These are phyloP conservation scores for Euclidium syriacum DNA, from an alignment of 345 rosid species.

Conservation along the genomic window DNA sequence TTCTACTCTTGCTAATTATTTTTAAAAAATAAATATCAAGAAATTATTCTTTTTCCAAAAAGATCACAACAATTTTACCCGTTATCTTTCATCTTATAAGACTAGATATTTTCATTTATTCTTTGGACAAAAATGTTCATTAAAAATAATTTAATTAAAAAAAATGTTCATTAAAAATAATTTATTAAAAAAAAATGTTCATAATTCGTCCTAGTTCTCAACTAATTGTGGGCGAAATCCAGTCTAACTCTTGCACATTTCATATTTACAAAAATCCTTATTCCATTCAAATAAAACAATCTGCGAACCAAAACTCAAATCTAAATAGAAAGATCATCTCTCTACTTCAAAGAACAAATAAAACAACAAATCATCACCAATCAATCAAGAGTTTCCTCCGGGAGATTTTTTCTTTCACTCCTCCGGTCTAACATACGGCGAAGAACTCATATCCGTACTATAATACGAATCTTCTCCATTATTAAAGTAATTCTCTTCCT, in stretches of 20 bases:
- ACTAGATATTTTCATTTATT: not conserved
- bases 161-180: no score
- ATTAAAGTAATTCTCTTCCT: conserved; percentile 65
- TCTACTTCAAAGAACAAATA: not conserved
- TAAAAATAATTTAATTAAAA: no score
- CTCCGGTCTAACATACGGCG: conserved; percentile 41
- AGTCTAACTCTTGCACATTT: no score
- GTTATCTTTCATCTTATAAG: conserved; percentile 5
- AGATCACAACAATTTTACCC: conserved; percentile 22
- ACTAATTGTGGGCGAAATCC: no score
- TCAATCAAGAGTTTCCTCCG: conserved; percentile 9
- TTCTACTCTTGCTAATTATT: not conserved
- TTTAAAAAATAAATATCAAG: not conserved
- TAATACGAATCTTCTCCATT: conserved; percentile 83
- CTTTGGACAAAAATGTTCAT: conserved; percentile 10
- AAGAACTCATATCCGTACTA: conserved; percentile 92
- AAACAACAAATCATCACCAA: conserved; percentile 6
- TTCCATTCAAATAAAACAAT: conserved; percentile 1
- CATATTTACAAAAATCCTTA: conserved; percentile 1
- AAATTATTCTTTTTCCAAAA: conserved; percentile 24
- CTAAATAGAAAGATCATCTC: not conserved
- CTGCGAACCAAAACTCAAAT: not conserved
- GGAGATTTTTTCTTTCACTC: not conserved
- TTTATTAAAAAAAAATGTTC: no score
- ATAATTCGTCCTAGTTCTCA: no score